Conservation (phyloP, 1,284 basidiomycete species). For the Microstroma glucosiphilum region DNA sequence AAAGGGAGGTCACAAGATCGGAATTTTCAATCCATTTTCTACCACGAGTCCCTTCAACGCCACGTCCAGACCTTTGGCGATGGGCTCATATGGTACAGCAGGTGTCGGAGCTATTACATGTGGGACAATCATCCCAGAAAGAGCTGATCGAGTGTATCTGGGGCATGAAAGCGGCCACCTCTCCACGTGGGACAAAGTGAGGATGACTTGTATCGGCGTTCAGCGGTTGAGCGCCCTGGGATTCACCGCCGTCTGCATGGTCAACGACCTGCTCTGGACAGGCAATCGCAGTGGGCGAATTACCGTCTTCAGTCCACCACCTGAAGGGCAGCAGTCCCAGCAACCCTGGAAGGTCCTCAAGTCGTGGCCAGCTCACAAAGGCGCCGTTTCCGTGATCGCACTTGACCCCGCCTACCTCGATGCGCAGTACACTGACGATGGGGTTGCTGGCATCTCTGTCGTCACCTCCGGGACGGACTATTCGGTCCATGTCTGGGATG, state of each 20-base stretch:
- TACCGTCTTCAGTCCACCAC: constrained; percentile 67
- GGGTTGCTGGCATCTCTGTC: constrained; percentile 59
- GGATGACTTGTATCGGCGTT: constrained; percentile 28
- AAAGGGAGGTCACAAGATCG: constrained; percentile 12
- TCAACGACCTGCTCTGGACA: constrained; percentile 63
- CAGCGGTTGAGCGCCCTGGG: constrained; percentile 27
- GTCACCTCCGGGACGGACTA: constrained; percentile 74
- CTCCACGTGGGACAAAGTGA: constrained; percentile 32
- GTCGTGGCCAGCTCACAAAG: constrained; percentile 74
- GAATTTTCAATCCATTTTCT: constrained; percentile 44
- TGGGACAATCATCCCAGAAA: constrained; percentile 68
- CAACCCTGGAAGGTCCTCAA: constrained; percentile 73
- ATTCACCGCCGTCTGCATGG: constrained; percentile 37
- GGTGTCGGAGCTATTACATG: constrained; percentile 70
- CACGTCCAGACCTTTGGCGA: constrained; percentile 24
- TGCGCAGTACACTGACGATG: constrained; percentile 25
- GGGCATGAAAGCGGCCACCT: constrained; percentile 81
- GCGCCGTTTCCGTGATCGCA: constrained; percentile 66
- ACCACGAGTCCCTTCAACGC: constrained; percentile 47
- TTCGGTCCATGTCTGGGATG: constrained; percentile 78
- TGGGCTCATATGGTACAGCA: constrained; percentile 58
- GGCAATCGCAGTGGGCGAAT: constrained; percentile 76
- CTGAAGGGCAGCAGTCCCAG: constrained; percentile 11
- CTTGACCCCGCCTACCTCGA: constrained; percentile 52
- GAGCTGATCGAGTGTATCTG: constrained; percentile 68